Base-by-base conservation (phyloP, 345 rosid species). In the Populus alba region DNA sequence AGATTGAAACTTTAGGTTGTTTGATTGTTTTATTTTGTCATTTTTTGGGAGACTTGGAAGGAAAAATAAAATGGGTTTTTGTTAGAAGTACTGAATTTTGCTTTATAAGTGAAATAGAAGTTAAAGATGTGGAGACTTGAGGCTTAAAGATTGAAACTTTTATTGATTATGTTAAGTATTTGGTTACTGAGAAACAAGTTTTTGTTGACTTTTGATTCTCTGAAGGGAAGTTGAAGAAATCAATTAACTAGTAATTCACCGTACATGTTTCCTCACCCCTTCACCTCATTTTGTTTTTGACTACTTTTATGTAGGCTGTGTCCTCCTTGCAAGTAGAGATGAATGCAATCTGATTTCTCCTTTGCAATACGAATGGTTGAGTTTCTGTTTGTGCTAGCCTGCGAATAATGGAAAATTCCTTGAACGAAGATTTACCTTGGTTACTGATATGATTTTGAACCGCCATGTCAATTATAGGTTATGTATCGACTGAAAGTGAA, bases 241-340 rank as follows among this genome's bases (percentile, higher is more conserved):
- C 29, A 23, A n/a, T 57, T 33, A 33, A 33, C 37, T 80, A 29
- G 80, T 80, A 83, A 41, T 79, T 81, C 49, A n/a, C 78, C 73
- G 5, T 9, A 68, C 72, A 77, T 77, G 7, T 37, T 53, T 43
- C 55, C 6, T 70, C 53, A 12, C 18, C 20, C 16, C 53, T 15
- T 47, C 53, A 47, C 6, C 37, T 4, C 4, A 16, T 4, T 45
- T 33, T 33, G 37, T 45, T 25, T 5, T 35, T 66, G 18, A 33
- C 38, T 53, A 20, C 25, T 73, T 59, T 73, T n/a, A 57, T 35
- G 12, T 49, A 69, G 25, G 41, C 29, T 47, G 15, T 69, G 12
- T n/a, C 62, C 66, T 47, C 53, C 53, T 47, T 15, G 53, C 53
- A 47, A 47, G 6, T 47, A 47, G 53, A 47, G 53, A 15, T 47